Percentiles rank a stretch among this genome's conserved stretches.
Evolutionary conservation across 441 rosid species (phyloP).

Genomic region (Kokia cookei): DNA sequence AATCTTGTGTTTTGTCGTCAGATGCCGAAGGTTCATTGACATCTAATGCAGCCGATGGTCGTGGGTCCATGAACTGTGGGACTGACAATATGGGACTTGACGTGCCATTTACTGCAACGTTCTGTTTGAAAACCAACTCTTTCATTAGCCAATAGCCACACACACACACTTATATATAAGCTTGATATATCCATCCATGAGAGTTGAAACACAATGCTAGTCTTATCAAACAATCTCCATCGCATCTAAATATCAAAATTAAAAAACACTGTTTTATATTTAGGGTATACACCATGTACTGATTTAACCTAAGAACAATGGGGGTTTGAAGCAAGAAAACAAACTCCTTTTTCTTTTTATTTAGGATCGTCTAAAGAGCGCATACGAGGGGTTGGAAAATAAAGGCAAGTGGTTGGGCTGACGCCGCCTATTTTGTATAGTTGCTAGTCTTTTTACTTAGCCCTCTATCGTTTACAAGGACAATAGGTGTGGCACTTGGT

Average conservation of each 20-base stretch:
- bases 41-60: constrained; percentile 25
- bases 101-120: constrained; percentile 14
- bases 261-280: background rate
- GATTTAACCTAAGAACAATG: background rate
- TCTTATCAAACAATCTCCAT: background rate
- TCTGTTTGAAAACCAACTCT: constrained; percentile 15
- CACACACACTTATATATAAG: too few species aligned
- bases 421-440: background rate
- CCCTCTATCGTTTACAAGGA: background rate
- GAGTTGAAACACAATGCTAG: background rate
- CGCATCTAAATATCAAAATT: background rate
- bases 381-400: background rate
- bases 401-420: background rate
- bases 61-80: constrained; percentile 32
- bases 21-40: constrained; percentile 32
- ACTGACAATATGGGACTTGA: constrained; percentile 22
- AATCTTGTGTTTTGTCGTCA: constrained; percentile 25
- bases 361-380: background rate
- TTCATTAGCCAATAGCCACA: background rate
- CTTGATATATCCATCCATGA: background rate
- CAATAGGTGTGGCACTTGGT: background rate
- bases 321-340: background rate
- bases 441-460: background rate
- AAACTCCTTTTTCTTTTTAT: background rate
- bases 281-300: background rate